Percentiles rank a stretch among this genome's conserved stretches.
Conservation (phyloP, 129 eudicot species). For the Centella asiatica region DNA sequence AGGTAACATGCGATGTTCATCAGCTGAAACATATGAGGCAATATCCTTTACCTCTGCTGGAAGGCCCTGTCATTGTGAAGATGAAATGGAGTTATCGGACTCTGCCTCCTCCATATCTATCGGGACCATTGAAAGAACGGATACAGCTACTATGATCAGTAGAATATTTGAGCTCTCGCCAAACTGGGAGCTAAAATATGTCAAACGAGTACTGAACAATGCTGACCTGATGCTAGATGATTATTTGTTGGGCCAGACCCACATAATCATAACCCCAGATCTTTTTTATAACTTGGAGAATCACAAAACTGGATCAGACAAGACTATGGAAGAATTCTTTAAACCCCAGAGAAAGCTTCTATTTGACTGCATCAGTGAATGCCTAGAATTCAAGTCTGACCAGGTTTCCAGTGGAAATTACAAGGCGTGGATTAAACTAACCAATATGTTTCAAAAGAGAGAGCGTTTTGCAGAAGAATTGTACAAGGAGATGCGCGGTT, state of each 20-base stretch:
- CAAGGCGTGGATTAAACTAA: conserved; percentile 56
- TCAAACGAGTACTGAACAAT: conserved; percentile 31
- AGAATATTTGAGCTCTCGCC: conserved; percentile 27
- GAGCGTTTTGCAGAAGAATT: conserved; percentile 49
- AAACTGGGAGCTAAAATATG: conserved; percentile 51
- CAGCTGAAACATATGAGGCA: conserved; percentile 25
- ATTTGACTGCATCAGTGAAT: conserved; percentile 55
- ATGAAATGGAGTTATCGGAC: conserved; percentile 34
- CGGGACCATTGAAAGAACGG: conserved; percentile 27
- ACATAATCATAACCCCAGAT: conserved; percentile 30
- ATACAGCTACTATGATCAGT: conserved; percentile 20
- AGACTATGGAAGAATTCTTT: conserved; percentile 33
- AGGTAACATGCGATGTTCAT: conserved; percentile 35
- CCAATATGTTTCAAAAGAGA: conserved; percentile 23
- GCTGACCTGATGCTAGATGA: conserved; percentile 37
- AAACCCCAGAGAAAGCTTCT: conserved; percentile 43
- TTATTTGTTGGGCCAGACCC: conserved; percentile 30
- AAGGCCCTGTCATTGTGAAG: conserved; percentile 19
- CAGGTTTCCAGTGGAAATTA: conserved; percentile 42
- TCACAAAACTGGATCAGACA: conserved; percentile 20
- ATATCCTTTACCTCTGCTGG: conserved; percentile 18
- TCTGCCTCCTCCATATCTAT: conserved; percentile 42
- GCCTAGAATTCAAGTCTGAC: conserved; percentile 27
- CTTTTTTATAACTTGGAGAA: conserved; percentile 48
- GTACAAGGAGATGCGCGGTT: conserved; percentile 48